Percentiles rank a stretch among this genome's conserved stretches.
These are phyloP conservation scores for Mortierella sp. DNA, from an alignment of 371 early-diverging fungal species.

Conservation along the genomic window DNA sequence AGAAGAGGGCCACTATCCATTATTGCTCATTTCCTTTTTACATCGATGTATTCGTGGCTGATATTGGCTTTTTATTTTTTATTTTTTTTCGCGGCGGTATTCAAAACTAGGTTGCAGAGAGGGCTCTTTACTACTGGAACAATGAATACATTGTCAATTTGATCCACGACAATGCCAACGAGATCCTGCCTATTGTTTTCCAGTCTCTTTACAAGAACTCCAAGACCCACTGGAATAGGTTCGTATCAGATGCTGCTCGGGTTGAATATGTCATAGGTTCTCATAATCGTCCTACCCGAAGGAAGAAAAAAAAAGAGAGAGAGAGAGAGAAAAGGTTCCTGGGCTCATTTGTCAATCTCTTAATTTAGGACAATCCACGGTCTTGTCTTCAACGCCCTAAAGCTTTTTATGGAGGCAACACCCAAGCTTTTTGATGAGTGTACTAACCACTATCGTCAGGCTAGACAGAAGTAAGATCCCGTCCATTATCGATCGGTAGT, in stretches of 20 bases:
- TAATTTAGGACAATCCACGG: constrained; percentile 87
- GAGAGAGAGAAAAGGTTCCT: too few relatives aligned
- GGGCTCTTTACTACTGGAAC: constrained; percentile 96
- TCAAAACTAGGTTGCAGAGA: constrained; percentile 84
- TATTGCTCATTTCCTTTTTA: too few relatives aligned
- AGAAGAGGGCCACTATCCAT: too few relatives aligned
- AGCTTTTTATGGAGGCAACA: constrained; percentile 91
- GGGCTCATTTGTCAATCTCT: not conserved
- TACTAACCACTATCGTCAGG: constrained; percentile 82
- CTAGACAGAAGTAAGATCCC: constrained; percentile 78
- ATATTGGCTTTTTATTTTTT: too few relatives aligned
- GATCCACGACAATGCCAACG: constrained; percentile 89
- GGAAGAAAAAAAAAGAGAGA: too few relatives aligned
- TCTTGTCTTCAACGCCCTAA: constrained; percentile 92
- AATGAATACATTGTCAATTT: constrained; percentile 95
- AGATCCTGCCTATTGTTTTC: constrained; percentile 94
- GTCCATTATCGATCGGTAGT: not conserved
- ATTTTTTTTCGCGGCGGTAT: too few relatives aligned
- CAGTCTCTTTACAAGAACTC: constrained; percentile 90
- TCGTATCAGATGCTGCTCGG: constrained; percentile 14
- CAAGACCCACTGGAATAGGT: constrained; percentile 96
- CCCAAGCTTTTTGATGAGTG: constrained; percentile 92
- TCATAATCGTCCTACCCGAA: too few relatives aligned
- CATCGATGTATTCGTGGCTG: too few relatives aligned
- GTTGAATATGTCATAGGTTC: too few relatives aligned